Evolutionary conservation across 2,329 filamentous ascomycete species (phyloP), one percentile per base, ranked within the genome.

Genomic region (Alternaria gaisen): DNA sequence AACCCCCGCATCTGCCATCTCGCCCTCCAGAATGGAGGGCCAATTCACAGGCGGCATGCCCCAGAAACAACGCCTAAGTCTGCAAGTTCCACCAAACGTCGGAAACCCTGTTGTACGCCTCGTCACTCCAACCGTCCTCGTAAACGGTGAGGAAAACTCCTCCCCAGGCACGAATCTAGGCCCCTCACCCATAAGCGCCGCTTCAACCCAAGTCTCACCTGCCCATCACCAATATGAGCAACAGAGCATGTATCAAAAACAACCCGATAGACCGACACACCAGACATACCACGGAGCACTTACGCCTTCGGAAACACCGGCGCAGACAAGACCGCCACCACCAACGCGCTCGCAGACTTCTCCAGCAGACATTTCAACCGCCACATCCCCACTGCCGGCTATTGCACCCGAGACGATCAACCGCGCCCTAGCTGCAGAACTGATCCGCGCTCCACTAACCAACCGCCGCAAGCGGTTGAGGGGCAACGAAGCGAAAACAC

Each of bases 81-180:
- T 90, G 1, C 88, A 90, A 68, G 88, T 90, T 0, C 88, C 88
- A 8, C 83, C 88, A 65, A 84, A 88, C 60, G 80, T 84, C 18
- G 83, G 87, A 1, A 87, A 87, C 1, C 83, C 85, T 3, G 87
- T 62, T 24, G 60, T 91, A 0, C 82, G 87, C 58, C 80, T 91
- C 14, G 88, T 88, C 24, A 91, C 88, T 1, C 85, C 85, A 0
- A 82, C 83, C 10, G 77, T 86, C 2, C 79, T 86, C 8, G 81
- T 87, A 22, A 87, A 86, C 50, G 85, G 85, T 48, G 80, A 83
- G 58, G 67, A 77, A 50, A 68, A 76, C 42, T 61, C 65, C 8
- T 70, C 66, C 0, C 70, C 76, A 10, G 72, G 63, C 48, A 69
- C 67, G 1, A 66, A 63, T 10, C 53, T 73, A 12, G 66, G 69